Evolutionary conservation across 768 basidiomycete genomes (phyloP).

Genomic region (Boletus rex-veris): DNA sequence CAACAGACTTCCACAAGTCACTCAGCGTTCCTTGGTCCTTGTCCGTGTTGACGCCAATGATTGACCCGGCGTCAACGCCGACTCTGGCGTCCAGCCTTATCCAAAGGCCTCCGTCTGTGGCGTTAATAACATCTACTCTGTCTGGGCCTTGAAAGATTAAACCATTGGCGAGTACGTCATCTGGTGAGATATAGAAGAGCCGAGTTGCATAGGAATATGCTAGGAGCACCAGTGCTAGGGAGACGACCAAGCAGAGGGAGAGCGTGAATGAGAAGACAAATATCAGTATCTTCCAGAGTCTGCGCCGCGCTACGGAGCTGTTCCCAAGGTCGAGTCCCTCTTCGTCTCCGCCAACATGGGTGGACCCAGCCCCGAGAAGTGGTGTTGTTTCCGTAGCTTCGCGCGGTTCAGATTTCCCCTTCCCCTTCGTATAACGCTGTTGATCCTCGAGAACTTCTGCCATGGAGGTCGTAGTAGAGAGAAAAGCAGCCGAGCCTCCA

Average conservation of each 20-base stretch:
- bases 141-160: conserved; percentile 60
- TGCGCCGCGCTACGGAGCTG: conserved; percentile 19
- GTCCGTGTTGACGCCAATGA: conserved; percentile 52
- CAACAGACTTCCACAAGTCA: conserved; percentile 62
- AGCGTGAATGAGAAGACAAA: conserved; percentile 59
- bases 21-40: conserved; percentile 42
- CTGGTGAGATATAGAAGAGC: conserved; percentile 49
- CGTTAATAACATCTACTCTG: conserved; percentile 57
- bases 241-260: conserved; percentile 43
- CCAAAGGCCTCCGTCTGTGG: conserved; percentile 61
- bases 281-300: conserved; percentile 33
- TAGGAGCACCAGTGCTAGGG: conserved; percentile 46
- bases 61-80: conserved; percentile 65
- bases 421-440: conserved; percentile 22
- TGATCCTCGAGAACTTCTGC: conserved; percentile 14
- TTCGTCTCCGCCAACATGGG: conserved; percentile 17
- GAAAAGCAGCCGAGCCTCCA: not conserved
- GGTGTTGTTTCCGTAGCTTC: conserved; percentile 31
- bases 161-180: conserved; percentile 54
- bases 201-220: conserved; percentile 66
- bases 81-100: conserved; percentile 52
- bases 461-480: conserved; percentile 20
- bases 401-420: conserved; percentile 21
- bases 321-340: conserved; percentile 23
- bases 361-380: conserved; percentile 26